Percentiles rank a stretch among this genome's conserved stretches.
Evolutionary conservation across 305 asterid genomes (phyloP).

Genomic region (Fraxinus floribunda): DNA sequence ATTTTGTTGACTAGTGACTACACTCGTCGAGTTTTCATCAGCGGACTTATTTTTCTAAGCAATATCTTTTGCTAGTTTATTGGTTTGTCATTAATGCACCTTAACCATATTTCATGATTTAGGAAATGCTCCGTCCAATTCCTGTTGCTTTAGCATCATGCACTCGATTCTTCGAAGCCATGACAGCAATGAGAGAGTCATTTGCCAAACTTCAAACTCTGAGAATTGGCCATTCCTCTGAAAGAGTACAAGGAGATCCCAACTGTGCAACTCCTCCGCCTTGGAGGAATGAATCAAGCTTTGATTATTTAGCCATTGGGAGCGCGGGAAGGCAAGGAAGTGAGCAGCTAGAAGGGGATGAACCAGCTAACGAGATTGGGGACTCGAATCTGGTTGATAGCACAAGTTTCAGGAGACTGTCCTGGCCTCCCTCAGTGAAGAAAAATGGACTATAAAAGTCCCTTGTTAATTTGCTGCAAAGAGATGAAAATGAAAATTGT

Average conservation of each 20-base stretch:
- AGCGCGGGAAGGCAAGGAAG: slow-evolving; percentile 43
- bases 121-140: slow-evolving; percentile 98
- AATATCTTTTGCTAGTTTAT: neutral
- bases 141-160: slow-evolving; percentile 97
- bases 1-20: neutral
- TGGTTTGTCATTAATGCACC: neutral
- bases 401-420: slow-evolving; percentile 51
- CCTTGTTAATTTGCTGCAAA: neutral
- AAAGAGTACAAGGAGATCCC: slow-evolving; percentile 49
- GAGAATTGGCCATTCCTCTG: slow-evolving; percentile 73
- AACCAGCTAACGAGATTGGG: slow-evolving; percentile 30
- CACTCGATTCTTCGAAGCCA: slow-evolving; percentile 96
- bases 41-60: neutral
- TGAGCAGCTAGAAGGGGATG: slow-evolving; percentile 40
- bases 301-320: slow-evolving; percentile 54
- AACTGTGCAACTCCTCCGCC: slow-evolving; percentile 77
- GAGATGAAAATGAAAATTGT: neutral
- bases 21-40: neutral
- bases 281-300: slow-evolving; percentile 70
- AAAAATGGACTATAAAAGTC: slow-evolving; percentile 18
- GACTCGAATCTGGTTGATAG: slow-evolving; percentile 41
- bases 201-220: slow-evolving; percentile 81
- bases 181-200: slow-evolving; percentile 98
- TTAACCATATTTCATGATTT: slow-evolving; percentile 5
- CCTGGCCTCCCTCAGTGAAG: slow-evolving; percentile 71